Evolutionary conservation across 495 filamentous ascomycete species (phyloP).

Genomic region (Neurospora sp.): DNA sequence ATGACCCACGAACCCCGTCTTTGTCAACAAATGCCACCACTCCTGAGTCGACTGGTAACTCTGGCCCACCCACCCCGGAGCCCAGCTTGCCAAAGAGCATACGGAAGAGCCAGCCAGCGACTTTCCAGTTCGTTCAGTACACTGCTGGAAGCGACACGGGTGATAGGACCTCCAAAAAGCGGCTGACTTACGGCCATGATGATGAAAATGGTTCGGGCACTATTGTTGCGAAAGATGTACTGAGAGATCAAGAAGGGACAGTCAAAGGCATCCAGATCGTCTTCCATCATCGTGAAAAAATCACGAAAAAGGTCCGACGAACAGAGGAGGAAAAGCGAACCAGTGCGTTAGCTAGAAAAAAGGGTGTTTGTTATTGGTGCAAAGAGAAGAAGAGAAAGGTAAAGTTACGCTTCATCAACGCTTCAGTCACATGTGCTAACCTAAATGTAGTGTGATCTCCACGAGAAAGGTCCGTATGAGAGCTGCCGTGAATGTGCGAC

Average conservation of each 20-base stretch:
- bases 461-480: conserved; percentile 6
- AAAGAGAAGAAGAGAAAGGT: conserved; percentile 20
- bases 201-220: background rate
- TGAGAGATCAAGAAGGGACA: background rate
- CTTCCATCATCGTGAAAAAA: background rate
- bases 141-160: conserved; percentile 1
- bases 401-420: background rate
- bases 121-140: conserved; percentile 12
- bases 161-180: conserved; percentile 7
- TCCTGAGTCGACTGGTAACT: background rate
- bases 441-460: conserved; percentile 16
- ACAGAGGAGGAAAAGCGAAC: conserved; percentile 15
- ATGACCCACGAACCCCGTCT: background rate
- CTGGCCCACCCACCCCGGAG: background rate
- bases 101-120: background rate
- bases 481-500: conserved; percentile 12
- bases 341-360: conserved; percentile 8
- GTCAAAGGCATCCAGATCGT: background rate
- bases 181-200: conserved; percentile 3
- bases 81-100: background rate
- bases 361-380: conserved; percentile 18
- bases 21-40: background rate
- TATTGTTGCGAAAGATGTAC: background rate
- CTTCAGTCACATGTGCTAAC: background rate
- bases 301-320: background rate